phyloP scores from a whole-genome alignment of 2,329 filamentous ascomycete genomes.

The Venturia aucupariae region DNA sequence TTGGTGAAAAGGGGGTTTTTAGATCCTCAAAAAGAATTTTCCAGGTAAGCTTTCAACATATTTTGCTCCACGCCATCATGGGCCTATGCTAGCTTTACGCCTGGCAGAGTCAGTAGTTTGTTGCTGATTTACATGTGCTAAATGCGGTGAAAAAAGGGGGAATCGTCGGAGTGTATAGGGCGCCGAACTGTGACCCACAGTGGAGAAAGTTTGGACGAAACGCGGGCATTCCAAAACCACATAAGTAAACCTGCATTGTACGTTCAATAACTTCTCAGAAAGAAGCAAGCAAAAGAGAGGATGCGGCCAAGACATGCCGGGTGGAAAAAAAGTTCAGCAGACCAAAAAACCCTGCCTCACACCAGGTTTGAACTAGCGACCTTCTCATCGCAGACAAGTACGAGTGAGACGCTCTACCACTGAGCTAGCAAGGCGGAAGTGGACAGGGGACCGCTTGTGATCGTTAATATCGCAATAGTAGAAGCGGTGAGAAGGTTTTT shows the following conservation, averaged over 20 bases:
- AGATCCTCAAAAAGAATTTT: no score
- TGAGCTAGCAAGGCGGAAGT: background rate
- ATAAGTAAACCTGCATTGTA: background rate
- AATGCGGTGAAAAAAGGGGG: no score
- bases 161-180: background rate
- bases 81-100: no score
- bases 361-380: background rate
- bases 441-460: background rate
- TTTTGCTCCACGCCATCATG: no score
- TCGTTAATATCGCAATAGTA: background rate
- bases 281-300: background rate
- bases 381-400: background rate
- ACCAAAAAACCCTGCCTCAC: background rate
- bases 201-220: background rate
- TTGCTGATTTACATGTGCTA: no score
- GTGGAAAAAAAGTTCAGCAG: background rate
- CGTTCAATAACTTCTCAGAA: background rate
- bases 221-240: background rate
- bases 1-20: no score
- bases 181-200: background rate
- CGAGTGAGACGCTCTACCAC: constrained; percentile 8
- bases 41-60: no score
- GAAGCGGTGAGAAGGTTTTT: background rate
- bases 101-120: no score
- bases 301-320: background rate